Evolutionary conservation across 352 stramenopile genomes (phyloP), one percentile per base, ranked within the genome.

Genomic region (Pythium vanterpoolii): DNA sequence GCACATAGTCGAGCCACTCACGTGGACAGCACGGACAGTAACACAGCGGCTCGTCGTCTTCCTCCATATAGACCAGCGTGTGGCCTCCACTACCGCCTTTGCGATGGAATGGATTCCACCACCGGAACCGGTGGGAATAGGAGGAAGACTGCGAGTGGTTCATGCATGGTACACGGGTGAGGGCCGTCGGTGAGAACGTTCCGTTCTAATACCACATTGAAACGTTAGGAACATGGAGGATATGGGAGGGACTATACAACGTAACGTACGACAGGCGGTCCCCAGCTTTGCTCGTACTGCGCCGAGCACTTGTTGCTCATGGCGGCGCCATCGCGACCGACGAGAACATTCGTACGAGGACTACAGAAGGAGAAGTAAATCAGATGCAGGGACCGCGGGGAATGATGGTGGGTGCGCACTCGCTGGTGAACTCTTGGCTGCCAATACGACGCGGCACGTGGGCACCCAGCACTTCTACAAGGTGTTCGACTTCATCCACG

Each of bases 1-100:
- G 70, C 27, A 92, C 76, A 63, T 94, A 94, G 70, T 94, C 84
- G 19, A 94, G 62, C 84, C 84, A 94, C 58, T 94, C 84, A 1
- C 85, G 55, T 30, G 84, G 82, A 47, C 84, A 94, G 58, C 84
- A 94, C 0, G 84, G 72, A 43, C 84, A 94, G 48, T 79, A 94
- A 65, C 84, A 94, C 68, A 86, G 83, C 10, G 67, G 72, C 21
- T 77, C 67, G 7, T 60, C 56, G 36, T 56, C n/a, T n/a, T n/a
- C 56, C 27, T 49, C n/a, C 16, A 76, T 44, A 33, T 76, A 50
- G 34, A 89, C 63, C 24, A 69, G 64, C 34, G 62, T 48, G 23
- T 68, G 60, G 11, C 66, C 46, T 8, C 74, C 59, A 1, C 21
- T 30, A 8, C 46, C 28, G 5, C 66, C 44, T 6, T 72, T 56